Evolutionary conservation across 2,329 filamentous ascomycete species (phyloP), one percentile per base, ranked within the genome.

Genomic region (Phoma herbarum): DNA sequence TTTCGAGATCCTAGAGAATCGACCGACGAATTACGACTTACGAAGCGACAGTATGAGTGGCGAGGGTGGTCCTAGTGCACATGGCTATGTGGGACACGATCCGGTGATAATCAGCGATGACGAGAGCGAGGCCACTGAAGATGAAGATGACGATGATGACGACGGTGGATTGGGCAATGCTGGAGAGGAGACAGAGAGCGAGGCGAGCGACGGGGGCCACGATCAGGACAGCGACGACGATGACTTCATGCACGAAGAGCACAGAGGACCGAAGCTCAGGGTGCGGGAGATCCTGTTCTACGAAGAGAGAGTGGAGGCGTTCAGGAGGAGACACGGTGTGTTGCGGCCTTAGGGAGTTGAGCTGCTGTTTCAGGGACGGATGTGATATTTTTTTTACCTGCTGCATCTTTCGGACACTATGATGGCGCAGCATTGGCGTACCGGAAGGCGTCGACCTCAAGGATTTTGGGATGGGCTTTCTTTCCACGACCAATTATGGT

Each of bases 231-330:
- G 81, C 10, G 80, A 82, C 41, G 80, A 82, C 35, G 84, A 86
- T 61, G 83, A 82, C 4, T 81, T 82, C 46, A 72, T 80, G 63
- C 81, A 83, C 33, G 83, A 83, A 37, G 77, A 74, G 79, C 56
- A 59, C 4, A 45, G 56, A 10, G 83, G 67, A 6, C 73, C 78
- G 28, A 83, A 83, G 62, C 82, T 93, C 59, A 83, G 87, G 53
- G 79, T 94, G 64, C 82, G 90, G 61, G 90, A 94, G 80, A 94
- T 95, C 63, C 77, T 93, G 62, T 94, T 92, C 76, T 93, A 92
- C 69, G 91, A 94, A 73, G 91, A 94, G 73, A 91, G 92, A 76
- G 72, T 76, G 4, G 87, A 89, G 26, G 88, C 94, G 57, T 94
- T 94, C 79, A 90, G 89, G 75, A 89, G 90, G 29, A 84, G 91